Base-by-base conservation (phyloP, 2,329 filamentous ascomycete genomes). In the Pseudogymnoascus sp. region DNA sequence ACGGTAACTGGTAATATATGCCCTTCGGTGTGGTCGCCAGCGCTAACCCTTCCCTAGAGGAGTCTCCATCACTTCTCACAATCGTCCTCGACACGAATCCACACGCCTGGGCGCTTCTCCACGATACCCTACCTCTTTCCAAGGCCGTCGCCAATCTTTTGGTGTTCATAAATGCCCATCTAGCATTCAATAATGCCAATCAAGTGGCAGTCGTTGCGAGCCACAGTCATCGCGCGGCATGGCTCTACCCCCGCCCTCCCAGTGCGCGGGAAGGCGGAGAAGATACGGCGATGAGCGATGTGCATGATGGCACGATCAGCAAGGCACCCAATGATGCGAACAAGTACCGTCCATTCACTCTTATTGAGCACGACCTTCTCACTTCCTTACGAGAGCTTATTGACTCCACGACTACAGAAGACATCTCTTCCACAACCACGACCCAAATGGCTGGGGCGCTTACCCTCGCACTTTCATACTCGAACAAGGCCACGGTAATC, bases 71-170 rank as follows among this genome's bases (percentile, higher is more conserved):
- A 12, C 85, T 99, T 34, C 84, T 96, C 58, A 88, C 90, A 66
- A 86, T 99, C 68, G 81, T 99, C 69, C 82, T 99, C 76, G 94
- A 99, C 76, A 96, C 92, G 23, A 99, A 99, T 72, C 94, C 94
- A 2, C 88, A 92, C 67, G 92, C 94, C 67, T 96, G 94, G 94
- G 85, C 89, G 5, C 80, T 89, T 62, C 82, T 97, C 45, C 79
- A 85, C 62, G 75, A 83, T 60, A 82, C 82, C 30, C 84, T 97
- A 6, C 84, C 92, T 26, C 82, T 99, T 62, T 89, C 89, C 57
- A 86, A 88, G 69, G 90, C 90, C 63, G 79, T 99, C 62, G 90
- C 92, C 63, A 88, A 92, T 74, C 82, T 97, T 64, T 86, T 97
- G 69, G 87, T 99, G 76, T 97, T 96, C 75, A 86, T 96, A 75